Base-by-base conservation (phyloP, 345 rosid genomes). In the Syzygium jambos region DNA sequence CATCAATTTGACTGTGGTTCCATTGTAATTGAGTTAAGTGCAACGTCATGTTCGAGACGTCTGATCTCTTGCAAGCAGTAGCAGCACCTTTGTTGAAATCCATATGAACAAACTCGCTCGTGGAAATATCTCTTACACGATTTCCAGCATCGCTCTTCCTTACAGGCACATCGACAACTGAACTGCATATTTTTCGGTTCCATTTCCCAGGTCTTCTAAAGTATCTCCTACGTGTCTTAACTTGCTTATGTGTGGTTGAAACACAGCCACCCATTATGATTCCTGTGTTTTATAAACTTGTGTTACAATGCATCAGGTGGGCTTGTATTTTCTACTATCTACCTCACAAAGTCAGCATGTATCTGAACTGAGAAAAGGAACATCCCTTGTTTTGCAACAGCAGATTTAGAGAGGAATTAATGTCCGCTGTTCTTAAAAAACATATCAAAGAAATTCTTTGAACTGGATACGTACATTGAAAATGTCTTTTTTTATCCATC, bases 11-110 rank as follows among this genome's bases (percentile, higher is more conserved):
- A 87, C 94, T 91, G 85, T 93, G 93, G 92, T 95, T 95, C 98
- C 96, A 94, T 88, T 95, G 98, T 85, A 95, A 88, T 90, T 96
- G 98, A 85, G 95, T 94, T 63, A 89, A 87, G 87, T 94, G 98
- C 88, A 93, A 94, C 52, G 87, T 90, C 93, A 89, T 89, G 84
- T 93, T 93, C 30, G 98, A 89, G 88, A 93, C 90, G 80, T 93
- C 96, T 78, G 95, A 93, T 91, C 93, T 90, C 88, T 90, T 93
- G 92, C 95, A 91, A 84, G 92, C 90, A 83, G 93, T 86, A 27
- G 92, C 89, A 9, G 92, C 92, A 55, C 92, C 78, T 46, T 41
- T 93, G 52, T 93, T 94, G 29, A 93, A 95, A 88, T 94, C 93
- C 46, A 93, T 91, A 87, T 93, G 95, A 89, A 92, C 93, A 86